Conservation (phyloP, 2,329 filamentous ascomycete species). For the Fusarium acutatum region DNA sequence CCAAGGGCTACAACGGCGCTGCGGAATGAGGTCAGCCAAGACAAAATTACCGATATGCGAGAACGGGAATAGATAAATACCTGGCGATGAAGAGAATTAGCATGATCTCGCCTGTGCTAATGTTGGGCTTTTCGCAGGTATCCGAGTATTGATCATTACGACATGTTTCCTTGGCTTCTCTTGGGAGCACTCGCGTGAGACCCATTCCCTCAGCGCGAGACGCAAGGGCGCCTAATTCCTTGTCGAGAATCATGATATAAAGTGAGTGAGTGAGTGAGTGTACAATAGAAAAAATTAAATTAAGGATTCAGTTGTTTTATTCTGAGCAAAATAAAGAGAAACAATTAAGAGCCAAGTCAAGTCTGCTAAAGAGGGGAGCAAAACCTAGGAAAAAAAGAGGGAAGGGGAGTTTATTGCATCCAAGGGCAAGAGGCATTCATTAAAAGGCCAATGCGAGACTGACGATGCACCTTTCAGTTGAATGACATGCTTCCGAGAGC, state of each 20-base stretch:
- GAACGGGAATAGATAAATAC: slow-evolving; percentile 12
- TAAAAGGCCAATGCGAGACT: slow-evolving; percentile 11
- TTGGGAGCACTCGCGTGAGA: slow-evolving; percentile 29
- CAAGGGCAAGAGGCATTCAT: slow-evolving; percentile 13
- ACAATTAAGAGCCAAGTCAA: neutral
- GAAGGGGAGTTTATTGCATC: neutral
- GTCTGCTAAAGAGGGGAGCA: neutral
- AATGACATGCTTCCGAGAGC: slow-evolving; percentile 1
- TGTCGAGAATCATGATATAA: slow-evolving; percentile 24
- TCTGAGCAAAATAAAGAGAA: neutral
- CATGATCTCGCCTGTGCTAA: slow-evolving; percentile 22
- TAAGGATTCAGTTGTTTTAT: neutral
- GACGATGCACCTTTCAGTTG: neutral
- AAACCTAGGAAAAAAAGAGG: neutral
- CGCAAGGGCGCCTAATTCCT: slow-evolving; percentile 6
- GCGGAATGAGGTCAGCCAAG: neutral
- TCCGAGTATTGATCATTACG: slow-evolving; percentile 17
- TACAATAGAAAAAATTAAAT: slow-evolving; percentile 10
- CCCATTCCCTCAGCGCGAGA: slow-evolving; percentile 10
- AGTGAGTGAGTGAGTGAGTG: neutral
- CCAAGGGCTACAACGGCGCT: slow-evolving; percentile 14
- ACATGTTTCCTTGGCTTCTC: slow-evolving; percentile 32
- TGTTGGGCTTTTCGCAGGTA: slow-evolving; percentile 35
- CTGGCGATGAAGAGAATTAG: slow-evolving; percentile 21
- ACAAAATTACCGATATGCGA: neutral